These are phyloP conservation scores for Pseudoneurospora amorphoporcata DNA, from an alignment of 495 filamentous ascomycete species.

Conservation along the genomic window DNA sequence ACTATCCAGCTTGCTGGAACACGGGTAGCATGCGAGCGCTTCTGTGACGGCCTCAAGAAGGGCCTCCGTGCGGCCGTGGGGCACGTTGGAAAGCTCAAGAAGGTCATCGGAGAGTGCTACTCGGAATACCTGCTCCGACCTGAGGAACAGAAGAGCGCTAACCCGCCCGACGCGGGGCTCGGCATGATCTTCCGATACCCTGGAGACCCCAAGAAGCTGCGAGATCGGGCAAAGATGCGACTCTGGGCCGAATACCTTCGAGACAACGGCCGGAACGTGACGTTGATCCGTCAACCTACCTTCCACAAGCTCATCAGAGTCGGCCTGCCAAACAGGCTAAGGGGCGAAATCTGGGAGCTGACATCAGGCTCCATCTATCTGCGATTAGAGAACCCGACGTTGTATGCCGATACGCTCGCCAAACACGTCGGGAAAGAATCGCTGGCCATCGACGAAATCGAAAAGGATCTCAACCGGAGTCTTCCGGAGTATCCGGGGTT, in stretches of 20 bases:
- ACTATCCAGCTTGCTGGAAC: conserved; percentile 84
- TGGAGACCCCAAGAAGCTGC: conserved; percentile 87
- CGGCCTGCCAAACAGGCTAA: conserved; percentile 81
- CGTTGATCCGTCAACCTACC: conserved; percentile 85
- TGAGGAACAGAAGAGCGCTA: conserved; percentile 44
- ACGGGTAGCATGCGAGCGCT: conserved; percentile 80
- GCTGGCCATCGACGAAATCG: conserved; percentile 94
- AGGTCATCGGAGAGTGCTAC: conserved; percentile 73
- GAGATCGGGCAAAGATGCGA: conserved; percentile 94
- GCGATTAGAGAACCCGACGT: conserved; percentile 70
- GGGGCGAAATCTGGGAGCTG: conserved; percentile 94
- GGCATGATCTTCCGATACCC: conserved; percentile 93
- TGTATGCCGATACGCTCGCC: conserved; percentile 72
- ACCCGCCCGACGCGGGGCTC: conserved; percentile 78
- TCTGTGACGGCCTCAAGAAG: conserved; percentile 90
- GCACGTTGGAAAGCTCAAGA: conserved; percentile 71
- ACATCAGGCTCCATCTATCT: conserved; percentile 84
- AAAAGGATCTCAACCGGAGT: conserved; percentile 94
- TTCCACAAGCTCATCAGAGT: conserved; percentile 97
- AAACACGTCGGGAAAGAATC: conserved; percentile 77
- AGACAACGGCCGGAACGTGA: conserved; percentile 91
- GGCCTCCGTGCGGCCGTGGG: conserved; percentile 75
- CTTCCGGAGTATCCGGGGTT: conserved; percentile 95
- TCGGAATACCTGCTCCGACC: conserved; percentile 79
- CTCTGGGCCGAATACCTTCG: conserved; percentile 92